Base-by-base conservation (phyloP, 2,329 filamentous ascomycete genomes). In the Calonectria ilicicola region DNA sequence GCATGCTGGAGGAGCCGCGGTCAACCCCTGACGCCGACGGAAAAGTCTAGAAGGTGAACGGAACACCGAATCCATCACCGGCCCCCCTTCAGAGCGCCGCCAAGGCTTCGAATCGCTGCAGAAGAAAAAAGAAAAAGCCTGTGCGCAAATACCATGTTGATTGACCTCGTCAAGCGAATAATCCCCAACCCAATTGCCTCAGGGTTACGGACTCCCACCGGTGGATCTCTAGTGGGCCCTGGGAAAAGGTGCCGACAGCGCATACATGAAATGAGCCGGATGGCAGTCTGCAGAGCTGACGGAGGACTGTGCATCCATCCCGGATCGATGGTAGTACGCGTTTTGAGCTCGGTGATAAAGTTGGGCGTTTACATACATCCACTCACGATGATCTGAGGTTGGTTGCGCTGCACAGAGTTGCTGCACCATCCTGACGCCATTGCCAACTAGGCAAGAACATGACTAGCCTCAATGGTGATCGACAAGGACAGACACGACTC, bases 21-120 rank as follows among this genome's bases (percentile, higher is more conserved):
- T 46, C 58, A 46, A 46, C 62, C 62, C 64, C 26, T 58, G 58
- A 44, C 67, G 51, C 46, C 29, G 53, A 46, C 65, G 29, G 62
- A 65, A 60, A 68, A 58, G 49, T 71, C 68, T 73, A 71, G 73
- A 73, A 73, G 70, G 56, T 38, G 44, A 63, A 68, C 60, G 40
- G 69, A 68, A 72, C 40, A 49, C 23, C 35, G 27, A 46, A 65
- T 40, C 44, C 58, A 63, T 44, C 38, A 29, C 58, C 17, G 58
- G 40, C 51, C 51, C 53, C 21, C 35, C 32, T 21, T 44, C 44
- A 32, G 27, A 44, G 40, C 38, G 8, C 38, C 46, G 58, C 58
- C 58, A 63, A 63, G 40, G 58, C 58, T 46, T 63, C 38, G 23
- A 46, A 29, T 32, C 27, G 17, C 58, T 46, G 38, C 58, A 46